Conservation (phyloP, 257 asterid species). For the Petunia axillaris region DNA sequence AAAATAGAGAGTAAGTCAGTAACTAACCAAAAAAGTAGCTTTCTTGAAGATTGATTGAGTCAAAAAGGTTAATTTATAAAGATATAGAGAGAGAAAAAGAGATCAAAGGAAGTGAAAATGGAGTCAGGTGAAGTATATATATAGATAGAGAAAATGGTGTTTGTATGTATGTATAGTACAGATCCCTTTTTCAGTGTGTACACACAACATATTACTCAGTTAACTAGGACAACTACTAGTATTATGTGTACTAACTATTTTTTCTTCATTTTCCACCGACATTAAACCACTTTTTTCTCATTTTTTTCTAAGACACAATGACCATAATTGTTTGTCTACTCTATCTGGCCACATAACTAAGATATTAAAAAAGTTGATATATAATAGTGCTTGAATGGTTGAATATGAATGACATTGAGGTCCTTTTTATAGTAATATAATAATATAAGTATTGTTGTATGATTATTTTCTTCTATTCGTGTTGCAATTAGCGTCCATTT, state of each 20-base stretch:
- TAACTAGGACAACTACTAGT: slow-evolving; percentile 19
- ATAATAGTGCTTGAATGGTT: background rate
- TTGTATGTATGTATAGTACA: background rate
- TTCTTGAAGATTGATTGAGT: slow-evolving; percentile 5
- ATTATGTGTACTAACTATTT: background rate
- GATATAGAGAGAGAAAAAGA: background rate
- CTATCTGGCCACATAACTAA: slow-evolving; percentile 14
- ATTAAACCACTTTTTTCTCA: background rate
- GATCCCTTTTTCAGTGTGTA: slow-evolving; percentile 24
- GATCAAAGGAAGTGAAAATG: slow-evolving; percentile 14
- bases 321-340: slow-evolving; percentile 18
- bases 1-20: background rate
- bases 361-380: background rate
- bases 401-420: background rate
- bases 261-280: slow-evolving; percentile 24
- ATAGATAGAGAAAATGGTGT: background rate
- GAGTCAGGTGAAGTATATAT: background rate
- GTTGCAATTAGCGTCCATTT: too few species aligned
- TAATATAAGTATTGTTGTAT: too few species aligned
- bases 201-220: slow-evolving; percentile 15
- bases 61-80: background rate
- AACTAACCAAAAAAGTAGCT: slow-evolving; percentile 18
- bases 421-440: background rate
- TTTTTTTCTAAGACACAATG: background rate
- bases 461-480: too few species aligned